phyloP scores from a whole-genome alignment of 1,284 basidiomycete genomes.

The Ustilago bromivora region DNA sequence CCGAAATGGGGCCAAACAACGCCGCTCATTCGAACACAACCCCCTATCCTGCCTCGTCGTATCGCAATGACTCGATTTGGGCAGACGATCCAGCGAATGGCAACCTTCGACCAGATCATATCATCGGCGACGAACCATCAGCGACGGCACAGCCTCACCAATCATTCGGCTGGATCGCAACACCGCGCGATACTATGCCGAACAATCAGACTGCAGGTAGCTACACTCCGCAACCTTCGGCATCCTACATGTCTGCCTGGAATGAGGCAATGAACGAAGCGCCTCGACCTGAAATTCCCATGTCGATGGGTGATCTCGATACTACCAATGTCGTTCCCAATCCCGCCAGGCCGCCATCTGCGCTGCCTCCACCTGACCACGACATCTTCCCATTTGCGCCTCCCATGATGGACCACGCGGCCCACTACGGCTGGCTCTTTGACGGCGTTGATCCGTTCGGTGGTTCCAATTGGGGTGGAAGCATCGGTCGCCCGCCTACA shows the following conservation, averaged over 20 bases:
- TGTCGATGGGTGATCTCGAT: constrained; percentile 34
- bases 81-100: constrained; percentile 6
- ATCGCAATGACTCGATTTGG: constrained; percentile 29
- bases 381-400: constrained; percentile 56
- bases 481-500: constrained; percentile 24
- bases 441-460: constrained; percentile 54
- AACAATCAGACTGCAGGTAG: constrained; percentile 25
- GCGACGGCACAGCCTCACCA: not conserved
- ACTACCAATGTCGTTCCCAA: constrained; percentile 8
- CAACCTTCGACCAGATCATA: constrained; percentile 7
- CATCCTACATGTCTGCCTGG: constrained; percentile 44
- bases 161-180: constrained; percentile 38
- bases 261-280: constrained; percentile 19
- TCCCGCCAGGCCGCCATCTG: constrained; percentile 11
- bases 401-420: constrained; percentile 45
- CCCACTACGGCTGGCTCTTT: constrained; percentile 60
- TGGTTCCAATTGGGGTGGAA: constrained; percentile 35
- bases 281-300: constrained; percentile 13
- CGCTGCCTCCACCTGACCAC: constrained; percentile 35
- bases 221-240: constrained; percentile 43
- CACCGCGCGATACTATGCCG: constrained; percentile 8
- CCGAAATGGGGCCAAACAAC: constrained; percentile 5
- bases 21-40: constrained; percentile 5
- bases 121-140: constrained; percentile 5
- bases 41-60: constrained; percentile 13